Conservation (phyloP, 352 stramenopile genomes). For the Globisporangium spiculum region DNA sequence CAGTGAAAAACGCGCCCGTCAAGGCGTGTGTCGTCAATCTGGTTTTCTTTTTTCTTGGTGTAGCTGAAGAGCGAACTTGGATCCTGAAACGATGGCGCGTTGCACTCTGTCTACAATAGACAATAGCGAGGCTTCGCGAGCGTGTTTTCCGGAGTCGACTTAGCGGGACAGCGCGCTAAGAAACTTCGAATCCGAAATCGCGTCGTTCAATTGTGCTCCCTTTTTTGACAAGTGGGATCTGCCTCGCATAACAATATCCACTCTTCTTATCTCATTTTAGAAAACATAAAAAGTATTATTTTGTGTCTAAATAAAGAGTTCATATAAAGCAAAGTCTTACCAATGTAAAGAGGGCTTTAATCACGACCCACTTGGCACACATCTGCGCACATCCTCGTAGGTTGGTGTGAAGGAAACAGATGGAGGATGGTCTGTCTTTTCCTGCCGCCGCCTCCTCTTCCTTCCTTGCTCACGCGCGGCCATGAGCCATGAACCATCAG, state of each 20-base stretch:
- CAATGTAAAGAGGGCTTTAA: neutral
- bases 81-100: no score
- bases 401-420: neutral
- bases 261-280: neutral
- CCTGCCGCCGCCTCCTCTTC: neutral
- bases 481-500: neutral
- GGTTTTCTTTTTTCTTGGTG: neutral
- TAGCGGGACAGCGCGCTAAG: neutral
- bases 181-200: constrained; percentile 1
- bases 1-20: neutral
- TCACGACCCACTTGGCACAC: neutral
- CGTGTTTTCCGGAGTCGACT: no score
- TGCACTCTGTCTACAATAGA: no score
- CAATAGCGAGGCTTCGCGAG: no score
- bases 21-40: neutral
- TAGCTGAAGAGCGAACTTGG: neutral
- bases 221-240: neutral
- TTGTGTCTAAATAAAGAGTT: neutral
- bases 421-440: constrained; percentile 3
- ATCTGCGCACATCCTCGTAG: neutral
- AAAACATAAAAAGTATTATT: neutral
- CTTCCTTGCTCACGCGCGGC: neutral
- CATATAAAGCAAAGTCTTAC: neutral
- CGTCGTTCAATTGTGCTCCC: neutral
- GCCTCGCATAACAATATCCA: neutral